phyloP scores from a whole-genome alignment of 2,329 filamentous ascomycete species.

The Sclerotinia borealis region DNA sequence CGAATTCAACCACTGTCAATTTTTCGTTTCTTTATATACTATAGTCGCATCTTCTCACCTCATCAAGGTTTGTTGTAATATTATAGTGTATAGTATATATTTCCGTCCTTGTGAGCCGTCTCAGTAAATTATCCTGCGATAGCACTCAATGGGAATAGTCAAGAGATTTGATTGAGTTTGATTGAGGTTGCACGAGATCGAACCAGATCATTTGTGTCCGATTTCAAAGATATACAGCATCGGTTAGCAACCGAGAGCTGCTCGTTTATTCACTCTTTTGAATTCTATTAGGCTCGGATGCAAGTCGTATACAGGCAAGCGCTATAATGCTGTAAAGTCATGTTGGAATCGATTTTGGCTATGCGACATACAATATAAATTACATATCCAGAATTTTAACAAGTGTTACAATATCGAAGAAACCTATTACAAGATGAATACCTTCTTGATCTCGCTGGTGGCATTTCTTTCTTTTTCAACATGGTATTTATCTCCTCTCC shows the following conservation, averaged over 20 bases:
- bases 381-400: neutral
- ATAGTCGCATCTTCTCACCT: neutral
- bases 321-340: neutral
- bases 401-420: neutral
- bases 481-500: constrained; percentile 3
- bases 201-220: no score
- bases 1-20: neutral
- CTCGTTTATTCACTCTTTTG: no score
- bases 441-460: neutral
- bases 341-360: neutral
- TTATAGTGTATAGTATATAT: no score
- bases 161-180: no score
- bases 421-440: neutral
- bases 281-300: no score
- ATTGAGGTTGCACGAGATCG: neutral
- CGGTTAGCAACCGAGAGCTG: neutral
- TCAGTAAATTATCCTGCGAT: no score
- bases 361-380: neutral
- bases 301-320: neutral
- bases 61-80: neutral
- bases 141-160: neutral
- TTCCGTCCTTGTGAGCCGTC: no score
- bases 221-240: neutral
- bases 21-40: neutral
- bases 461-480: neutral